Base-by-base conservation (phyloP, 106 monocot genomes). In the Amphibolis antarctica region DNA sequence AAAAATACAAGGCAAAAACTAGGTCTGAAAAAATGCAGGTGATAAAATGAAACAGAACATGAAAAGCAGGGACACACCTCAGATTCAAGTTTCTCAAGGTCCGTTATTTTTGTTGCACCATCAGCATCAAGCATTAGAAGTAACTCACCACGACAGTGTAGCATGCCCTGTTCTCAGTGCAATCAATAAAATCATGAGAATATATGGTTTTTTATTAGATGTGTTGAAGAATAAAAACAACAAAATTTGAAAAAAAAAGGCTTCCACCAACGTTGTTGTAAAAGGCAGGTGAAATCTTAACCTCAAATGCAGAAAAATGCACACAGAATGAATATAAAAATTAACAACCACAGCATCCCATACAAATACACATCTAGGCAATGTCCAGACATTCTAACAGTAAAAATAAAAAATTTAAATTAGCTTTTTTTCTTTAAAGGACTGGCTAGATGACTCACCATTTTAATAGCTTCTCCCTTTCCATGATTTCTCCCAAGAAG, bases 91-190 rank as follows among this genome's bases (percentile, higher is more conserved):
- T 88, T 98, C 75, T 91, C 87, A 10, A 98, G 50, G 66, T 91
- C 98, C 54, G 91, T 91, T 22, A 98, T 70, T 66, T 90, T 91
- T 27, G 91, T 98, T 66, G 98, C 98, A 12, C 98, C 98, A 81
- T 98, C 98, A 77, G 98, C 98, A 75, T 98, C 98, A 76, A 98
- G 91, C 98, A 98, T 98, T 23, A 98, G 68, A 50, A 98, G 79
- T 45, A 98, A 68, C 63, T 98, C 80, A 54, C 98, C 98, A 70
- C 98, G 84, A 55, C 86, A 86, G 80, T 91, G 98, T 19, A 98
- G 76, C 90, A 98, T 98, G 55, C 98, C 98, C 98, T 98, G 71
- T 75, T 74, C 73, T 14, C 48, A 57, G 26, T 27, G 24, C 18
- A 57, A 15, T 57, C 28, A 57, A 15, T 4, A 28, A 30, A 57